A percentile compares a stretch with the other conserved stretches of the same genome.
These are phyloP conservation scores for Suillus hirtellus DNA, from an alignment of 768 basidiomycete genomes.

Conservation along the genomic window DNA sequence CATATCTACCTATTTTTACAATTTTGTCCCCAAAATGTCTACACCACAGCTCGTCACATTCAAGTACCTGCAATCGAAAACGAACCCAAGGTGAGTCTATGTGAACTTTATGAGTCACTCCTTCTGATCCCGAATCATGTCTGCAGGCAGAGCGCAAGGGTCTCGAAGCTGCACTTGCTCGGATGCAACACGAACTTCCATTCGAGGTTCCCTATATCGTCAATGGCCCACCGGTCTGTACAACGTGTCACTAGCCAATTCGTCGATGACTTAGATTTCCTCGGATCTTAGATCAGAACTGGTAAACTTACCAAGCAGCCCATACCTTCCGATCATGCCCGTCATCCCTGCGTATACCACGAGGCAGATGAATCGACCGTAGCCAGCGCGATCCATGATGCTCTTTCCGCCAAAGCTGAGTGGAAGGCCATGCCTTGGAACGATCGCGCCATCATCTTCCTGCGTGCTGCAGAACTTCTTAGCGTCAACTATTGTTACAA, in stretches of 20 bases:
- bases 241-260: not conserved
- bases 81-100: constrained; percentile 83
- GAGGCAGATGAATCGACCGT: constrained; percentile 82
- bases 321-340: constrained; percentile 85
- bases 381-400: constrained; percentile 78
- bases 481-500: constrained; percentile 95
- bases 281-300: constrained; percentile 64
- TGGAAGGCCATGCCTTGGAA: constrained; percentile 98
- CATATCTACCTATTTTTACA: constrained; percentile 2
- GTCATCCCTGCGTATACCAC: constrained; percentile 80
- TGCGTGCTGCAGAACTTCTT: constrained; percentile 95
- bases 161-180: constrained; percentile 66
- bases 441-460: constrained; percentile 96
- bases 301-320: constrained; percentile 76
- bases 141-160: constrained; percentile 70
- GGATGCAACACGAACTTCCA: constrained; percentile 83
- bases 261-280: not conserved
- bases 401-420: constrained; percentile 78
- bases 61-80: constrained; percentile 90
- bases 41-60: constrained; percentile 81
- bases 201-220: constrained; percentile 93
- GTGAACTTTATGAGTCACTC: not conserved
- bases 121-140: not conserved
- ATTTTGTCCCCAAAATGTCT: constrained; percentile 46
- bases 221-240: constrained; percentile 79